A percentile compares a stretch with the other conserved stretches of the same genome.
These are phyloP conservation scores for Ogataea trehalophila DNA, from an alignment of 805 yeast genomes.

Conservation along the genomic window DNA sequence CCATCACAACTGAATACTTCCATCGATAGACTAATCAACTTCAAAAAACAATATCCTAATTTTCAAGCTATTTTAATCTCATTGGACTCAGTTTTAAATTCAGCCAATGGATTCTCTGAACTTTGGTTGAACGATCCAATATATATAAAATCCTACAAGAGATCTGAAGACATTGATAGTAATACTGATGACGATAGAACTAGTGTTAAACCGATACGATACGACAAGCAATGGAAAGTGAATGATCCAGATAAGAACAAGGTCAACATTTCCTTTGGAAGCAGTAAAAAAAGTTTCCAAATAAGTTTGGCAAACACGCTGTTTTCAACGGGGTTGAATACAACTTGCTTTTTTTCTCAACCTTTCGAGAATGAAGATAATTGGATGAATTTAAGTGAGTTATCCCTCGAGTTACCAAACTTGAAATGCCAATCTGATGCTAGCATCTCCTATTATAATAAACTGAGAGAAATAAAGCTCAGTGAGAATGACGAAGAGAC, in stretches of 20 bases:
- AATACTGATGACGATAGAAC: background rate
- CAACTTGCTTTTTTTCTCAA: conserved; percentile 22
- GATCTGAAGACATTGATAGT: conserved; percentile 3
- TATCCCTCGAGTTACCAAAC: conserved; percentile 5
- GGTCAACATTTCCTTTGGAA: background rate
- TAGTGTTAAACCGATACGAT: conserved; percentile 9
- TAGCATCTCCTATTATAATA: conserved; percentile 8
- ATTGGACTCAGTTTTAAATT: conserved; percentile 24
- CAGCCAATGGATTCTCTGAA: conserved; percentile 24
- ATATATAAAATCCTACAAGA: conserved; percentile 7
- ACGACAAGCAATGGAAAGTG: conserved; percentile 8
- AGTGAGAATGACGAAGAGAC: conserved; percentile 11
- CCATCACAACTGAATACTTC: conserved; percentile 23
- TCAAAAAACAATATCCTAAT: conserved; percentile 7
- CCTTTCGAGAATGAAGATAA: conserved; percentile 7
- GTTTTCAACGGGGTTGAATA: conserved; percentile 21
- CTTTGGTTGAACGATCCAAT: conserved; percentile 22
- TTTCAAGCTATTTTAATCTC: conserved; percentile 21
- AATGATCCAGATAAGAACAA: conserved; percentile 4
- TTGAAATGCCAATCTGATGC: background rate
- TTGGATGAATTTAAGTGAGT: conserved; percentile 8
- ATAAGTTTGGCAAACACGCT: conserved; percentile 23
- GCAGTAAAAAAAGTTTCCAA: background rate
- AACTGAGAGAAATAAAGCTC: conserved; percentile 9
- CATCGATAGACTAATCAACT: conserved; percentile 9